phyloP scores from a whole-genome alignment of 352 stramenopile genomes.

The Phytophthora ramorum region DNA sequence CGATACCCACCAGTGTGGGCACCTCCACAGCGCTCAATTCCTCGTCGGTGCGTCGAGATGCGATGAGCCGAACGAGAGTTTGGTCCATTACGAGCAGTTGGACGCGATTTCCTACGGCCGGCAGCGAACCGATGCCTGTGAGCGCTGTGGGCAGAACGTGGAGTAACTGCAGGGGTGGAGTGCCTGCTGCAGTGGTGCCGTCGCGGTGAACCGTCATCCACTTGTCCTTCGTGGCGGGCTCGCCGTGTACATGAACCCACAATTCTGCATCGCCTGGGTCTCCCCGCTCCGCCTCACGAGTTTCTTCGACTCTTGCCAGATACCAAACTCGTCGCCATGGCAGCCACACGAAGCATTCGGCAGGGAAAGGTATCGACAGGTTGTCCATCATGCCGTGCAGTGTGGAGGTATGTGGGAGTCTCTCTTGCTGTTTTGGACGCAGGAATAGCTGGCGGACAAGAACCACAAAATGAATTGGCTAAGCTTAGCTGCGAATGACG shows the following conservation, averaged over 20 bases:
- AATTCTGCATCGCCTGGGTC: constrained; percentile 25
- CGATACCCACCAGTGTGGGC: constrained; percentile 35
- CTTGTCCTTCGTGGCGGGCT: constrained; percentile 52
- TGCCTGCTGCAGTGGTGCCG: constrained; percentile 3
- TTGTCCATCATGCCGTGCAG: constrained; percentile 9
- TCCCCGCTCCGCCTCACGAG: constrained; percentile 1
- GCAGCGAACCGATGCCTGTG: constrained; percentile 49
- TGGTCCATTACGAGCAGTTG: constrained; percentile 33
- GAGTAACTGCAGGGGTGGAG: constrained; percentile 37
- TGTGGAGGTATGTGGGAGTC: neutral
- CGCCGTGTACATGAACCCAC: constrained; percentile 53
- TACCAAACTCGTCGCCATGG: constrained; percentile 57
- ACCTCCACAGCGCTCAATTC: constrained; percentile 11
- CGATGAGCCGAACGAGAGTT: constrained; percentile 17
- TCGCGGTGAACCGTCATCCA: constrained; percentile 41
- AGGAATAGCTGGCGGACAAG: neutral
- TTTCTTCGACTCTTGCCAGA: constrained; percentile 48
- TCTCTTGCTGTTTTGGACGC: neutral
- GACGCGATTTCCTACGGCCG: constrained; percentile 40
- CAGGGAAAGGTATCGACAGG: constrained; percentile 5
- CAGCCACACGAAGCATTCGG: constrained; percentile 43
- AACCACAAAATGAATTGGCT: neutral
- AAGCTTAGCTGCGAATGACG: neutral
- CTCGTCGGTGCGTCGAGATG: constrained; percentile 3
- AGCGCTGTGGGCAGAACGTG: constrained; percentile 28